Evolutionary conservation across 2,329 filamentous ascomycete genomes (phyloP), one percentile per base, ranked within the genome.

Genomic region (Xylariaceae sp.): DNA sequence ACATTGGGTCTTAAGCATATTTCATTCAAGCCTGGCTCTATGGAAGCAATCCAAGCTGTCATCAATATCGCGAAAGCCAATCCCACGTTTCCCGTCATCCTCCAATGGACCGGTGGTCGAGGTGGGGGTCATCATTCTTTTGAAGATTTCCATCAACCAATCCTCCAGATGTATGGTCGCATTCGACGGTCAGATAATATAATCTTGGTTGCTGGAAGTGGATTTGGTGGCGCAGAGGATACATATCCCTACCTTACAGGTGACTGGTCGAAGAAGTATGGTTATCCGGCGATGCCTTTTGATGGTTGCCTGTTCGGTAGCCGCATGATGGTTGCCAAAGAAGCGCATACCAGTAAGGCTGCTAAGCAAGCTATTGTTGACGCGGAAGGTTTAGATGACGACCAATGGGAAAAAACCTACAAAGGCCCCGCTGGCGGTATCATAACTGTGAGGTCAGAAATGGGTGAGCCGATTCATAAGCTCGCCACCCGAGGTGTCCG

Each of bases 391-490:
- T 79, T 96, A 29, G 88, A 89, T 44, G 92, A 97, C 67, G 73
- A 72, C 57, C 82, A 93, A 62, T 97, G 92, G 92, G 92, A 96
- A 75, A 87, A 92, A 76, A 95, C 91, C 4, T 96, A 96, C 79
- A 91, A 93, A 77, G 91, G 90, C 15, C 82, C 92, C 21, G 89
- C 92, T 52, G 94, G 94, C 66, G 94, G 94, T 71, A 86, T 99
- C 59, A 93, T 99, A 66, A 99, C 94, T 23, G 94, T 99, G 42
- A 86, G 92, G 60, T 99, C 94, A 1, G 94, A 99, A 76, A 99
- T 99, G 95, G 95, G 94, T 39, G 94, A 99, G 80, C 95, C 94
- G 5, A 99, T 99, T 58, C 94, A 99, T 80, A 99, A 99, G 79
- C 84, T 99, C 55, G 95, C 94, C 13, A 99, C 94, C 42, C 89